phyloP scores from a whole-genome alignment of 2,329 filamentous ascomycete species.

The Triangularia setosa region DNA sequence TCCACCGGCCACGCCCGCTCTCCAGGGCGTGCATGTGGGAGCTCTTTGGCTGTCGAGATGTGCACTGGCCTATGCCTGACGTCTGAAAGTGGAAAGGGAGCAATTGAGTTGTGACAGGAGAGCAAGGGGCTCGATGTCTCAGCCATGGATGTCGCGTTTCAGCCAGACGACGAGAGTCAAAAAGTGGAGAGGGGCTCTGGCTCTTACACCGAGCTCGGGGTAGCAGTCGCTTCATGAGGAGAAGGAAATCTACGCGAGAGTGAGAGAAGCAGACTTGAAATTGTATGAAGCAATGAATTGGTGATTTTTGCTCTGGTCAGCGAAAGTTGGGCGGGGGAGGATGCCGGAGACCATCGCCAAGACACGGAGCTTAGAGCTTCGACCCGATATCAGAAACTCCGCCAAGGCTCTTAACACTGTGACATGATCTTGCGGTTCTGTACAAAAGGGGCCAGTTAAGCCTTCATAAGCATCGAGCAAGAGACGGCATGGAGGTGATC shows the following conservation, averaged over 20 bases:
- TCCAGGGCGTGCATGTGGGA: background rate
- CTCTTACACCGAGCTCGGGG: conserved; percentile 5
- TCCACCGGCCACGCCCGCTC: background rate
- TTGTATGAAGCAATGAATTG: background rate
- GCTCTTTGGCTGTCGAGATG: conserved; percentile 5
- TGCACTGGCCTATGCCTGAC: conserved; percentile 15
- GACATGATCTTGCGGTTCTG: background rate
- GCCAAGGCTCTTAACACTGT: background rate
- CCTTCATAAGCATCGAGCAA: background rate
- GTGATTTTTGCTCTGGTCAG: background rate
- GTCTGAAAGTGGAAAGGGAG: conserved; percentile 3
- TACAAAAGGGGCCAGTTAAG: background rate
- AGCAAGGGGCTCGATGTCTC: conserved; percentile 20
- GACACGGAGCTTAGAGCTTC: background rate
- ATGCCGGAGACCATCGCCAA: background rate
- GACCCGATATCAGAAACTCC: conserved; percentile 1
- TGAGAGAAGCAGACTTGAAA: background rate
- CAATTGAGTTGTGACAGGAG: conserved; percentile 13
- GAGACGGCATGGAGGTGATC: conserved; percentile 21
- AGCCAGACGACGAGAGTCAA: conserved; percentile 14
- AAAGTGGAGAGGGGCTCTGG: background rate
- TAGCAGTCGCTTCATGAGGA: conserved; percentile 1
- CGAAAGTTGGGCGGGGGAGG: background rate
- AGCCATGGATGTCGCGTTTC: conserved; percentile 21
- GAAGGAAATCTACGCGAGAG: background rate